Conservation (phyloP, 192 early-diverging fungal genomes). For the Lunasporangiospora selenospora region DNA sequence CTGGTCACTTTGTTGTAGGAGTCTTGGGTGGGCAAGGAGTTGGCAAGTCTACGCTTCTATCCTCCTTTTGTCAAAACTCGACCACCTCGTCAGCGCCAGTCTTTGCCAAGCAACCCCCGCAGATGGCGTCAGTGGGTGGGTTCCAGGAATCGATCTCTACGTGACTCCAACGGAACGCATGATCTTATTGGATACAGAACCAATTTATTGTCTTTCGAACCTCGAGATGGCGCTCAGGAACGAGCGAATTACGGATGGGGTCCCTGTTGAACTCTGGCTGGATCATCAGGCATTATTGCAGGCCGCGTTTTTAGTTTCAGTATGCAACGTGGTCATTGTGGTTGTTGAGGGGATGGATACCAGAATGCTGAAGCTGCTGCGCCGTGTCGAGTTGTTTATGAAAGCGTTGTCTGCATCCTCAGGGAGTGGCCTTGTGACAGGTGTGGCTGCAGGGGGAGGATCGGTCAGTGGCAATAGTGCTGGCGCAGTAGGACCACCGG, state of each 20-base stretch:
- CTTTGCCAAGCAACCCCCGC: constrained; percentile 43
- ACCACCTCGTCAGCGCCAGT: constrained; percentile 25
- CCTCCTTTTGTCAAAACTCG: constrained; percentile 53
- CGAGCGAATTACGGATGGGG: constrained; percentile 39
- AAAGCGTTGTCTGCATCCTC: constrained; percentile 25
- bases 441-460: background rate
- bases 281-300: constrained; percentile 56
- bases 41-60: constrained; percentile 69
- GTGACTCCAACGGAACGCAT: constrained; percentile 68
- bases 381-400: constrained; percentile 33
- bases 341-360: constrained; percentile 47
- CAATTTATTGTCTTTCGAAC: constrained; percentile 55
- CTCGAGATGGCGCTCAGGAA: constrained; percentile 51
- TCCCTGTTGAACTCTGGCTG: constrained; percentile 51
- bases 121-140: constrained; percentile 42
- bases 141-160: constrained; percentile 67
- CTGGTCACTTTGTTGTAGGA: constrained; percentile 73
- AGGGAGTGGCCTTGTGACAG: background rate
- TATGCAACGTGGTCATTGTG: constrained; percentile 71
- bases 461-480: background rate
- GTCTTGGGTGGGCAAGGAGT: constrained; percentile 69
- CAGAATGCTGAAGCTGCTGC: constrained; percentile 20
- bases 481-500: background rate
- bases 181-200: constrained; percentile 68
- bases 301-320: constrained; percentile 63